These are phyloP conservation scores for Entomortierella chlamydospora DNA, from an alignment of 192 early-diverging fungal genomes.

Conservation along the genomic window DNA sequence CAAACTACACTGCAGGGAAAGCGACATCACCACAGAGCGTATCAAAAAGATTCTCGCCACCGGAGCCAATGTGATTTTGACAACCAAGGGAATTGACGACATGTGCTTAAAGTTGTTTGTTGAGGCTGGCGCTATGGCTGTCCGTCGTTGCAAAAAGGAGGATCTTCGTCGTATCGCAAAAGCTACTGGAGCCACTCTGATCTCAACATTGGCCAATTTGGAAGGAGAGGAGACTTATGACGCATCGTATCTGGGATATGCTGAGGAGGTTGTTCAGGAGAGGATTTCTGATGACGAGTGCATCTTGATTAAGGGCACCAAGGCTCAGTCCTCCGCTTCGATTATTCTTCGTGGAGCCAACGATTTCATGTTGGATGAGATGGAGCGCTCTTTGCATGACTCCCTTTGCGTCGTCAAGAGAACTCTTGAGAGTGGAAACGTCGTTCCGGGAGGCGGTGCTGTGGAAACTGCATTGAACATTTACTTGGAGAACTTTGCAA, in stretches of 20 bases:
- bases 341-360: conserved; percentile 98
- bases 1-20: conserved; percentile 74
- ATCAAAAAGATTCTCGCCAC: conserved; percentile 95
- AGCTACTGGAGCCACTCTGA: conserved; percentile 92
- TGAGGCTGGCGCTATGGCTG: conserved; percentile 97
- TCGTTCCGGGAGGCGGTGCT: conserved; percentile 97
- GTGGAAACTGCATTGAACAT: conserved; percentile 96
- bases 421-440: conserved; percentile 92
- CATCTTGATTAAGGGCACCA: conserved; percentile 94
- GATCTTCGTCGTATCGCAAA: conserved; percentile 97
- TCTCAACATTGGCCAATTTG: conserved; percentile 95
- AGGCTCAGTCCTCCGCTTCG: conserved; percentile 88
- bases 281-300: conserved; percentile 98
- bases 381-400: conserved; percentile 98
- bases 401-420: conserved; percentile 96
- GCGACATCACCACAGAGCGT: conserved; percentile 95
- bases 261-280: conserved; percentile 97
- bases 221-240: conserved; percentile 99
- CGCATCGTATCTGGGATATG: conserved; percentile 86
- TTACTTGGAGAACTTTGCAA: conserved; percentile 99
- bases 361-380: conserved; percentile 99
- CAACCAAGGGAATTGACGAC: conserved; percentile 99
- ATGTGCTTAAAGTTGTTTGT: conserved; percentile 98
- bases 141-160: conserved; percentile 95
- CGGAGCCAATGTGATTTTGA: conserved; percentile 97